phyloP scores from a whole-genome alignment of 1,139 yeast species.

The Saccharomycopsis crataegensis region DNA sequence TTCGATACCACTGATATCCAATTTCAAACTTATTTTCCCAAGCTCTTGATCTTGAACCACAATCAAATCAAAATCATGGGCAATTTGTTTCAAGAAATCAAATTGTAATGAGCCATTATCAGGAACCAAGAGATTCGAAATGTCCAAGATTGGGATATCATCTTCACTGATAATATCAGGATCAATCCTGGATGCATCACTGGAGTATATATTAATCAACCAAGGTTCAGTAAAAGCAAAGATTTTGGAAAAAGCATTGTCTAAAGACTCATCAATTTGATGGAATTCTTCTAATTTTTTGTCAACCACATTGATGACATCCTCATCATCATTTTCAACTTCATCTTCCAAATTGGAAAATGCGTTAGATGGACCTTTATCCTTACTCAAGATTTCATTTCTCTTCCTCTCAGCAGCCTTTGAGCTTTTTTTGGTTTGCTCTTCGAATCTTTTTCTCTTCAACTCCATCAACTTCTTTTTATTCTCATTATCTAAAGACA shows the following conservation, averaged over 20 bases:
- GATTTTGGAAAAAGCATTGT: slow-evolving; percentile 24
- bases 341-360: slow-evolving; percentile 12
- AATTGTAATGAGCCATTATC: slow-evolving; percentile 33
- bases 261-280: slow-evolving; percentile 1
- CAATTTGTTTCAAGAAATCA: slow-evolving; percentile 54
- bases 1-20: slow-evolving; percentile 71
- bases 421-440: slow-evolving; percentile 6
- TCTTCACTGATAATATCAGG: slow-evolving; percentile 31
- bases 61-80: slow-evolving; percentile 59
- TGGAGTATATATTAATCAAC: slow-evolving; percentile 43
- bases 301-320: not conserved
- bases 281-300: slow-evolving; percentile 8
- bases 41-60: slow-evolving; percentile 57
- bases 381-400: not conserved
- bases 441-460: slow-evolving; percentile 49
- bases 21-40: slow-evolving; percentile 34
- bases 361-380: not conserved
- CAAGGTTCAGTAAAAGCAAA: slow-evolving; percentile 60
- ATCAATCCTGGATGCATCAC: slow-evolving; percentile 23
- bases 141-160: slow-evolving; percentile 40
- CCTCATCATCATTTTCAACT: slow-evolving; percentile 6
- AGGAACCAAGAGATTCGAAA: slow-evolving; percentile 39
- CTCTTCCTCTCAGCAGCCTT: slow-evolving; percentile 1
- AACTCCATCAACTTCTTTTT: slow-evolving; percentile 52
- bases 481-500: slow-evolving; percentile 62